Conservation (phyloP, 1,284 basidiomycete genomes). For the Moesziomyces antarcticus region DNA sequence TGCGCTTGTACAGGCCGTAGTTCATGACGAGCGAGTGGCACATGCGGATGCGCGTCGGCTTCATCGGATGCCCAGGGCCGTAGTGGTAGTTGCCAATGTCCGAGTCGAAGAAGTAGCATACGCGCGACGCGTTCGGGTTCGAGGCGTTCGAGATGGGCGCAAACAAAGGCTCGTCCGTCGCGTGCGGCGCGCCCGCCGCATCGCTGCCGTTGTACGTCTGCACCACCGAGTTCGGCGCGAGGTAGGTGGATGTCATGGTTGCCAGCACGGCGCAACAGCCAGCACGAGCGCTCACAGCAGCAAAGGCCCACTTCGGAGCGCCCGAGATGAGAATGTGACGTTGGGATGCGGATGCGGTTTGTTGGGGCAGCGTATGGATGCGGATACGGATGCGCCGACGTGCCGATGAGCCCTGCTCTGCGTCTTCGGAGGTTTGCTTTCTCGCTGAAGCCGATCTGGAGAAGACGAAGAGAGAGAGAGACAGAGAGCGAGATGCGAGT, state of each 20-base stretch:
- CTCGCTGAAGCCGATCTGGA: neutral
- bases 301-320: too few relatives aligned
- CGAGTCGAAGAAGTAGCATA: conserved; percentile 76
- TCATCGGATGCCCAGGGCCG: conserved; percentile 83
- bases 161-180: conserved; percentile 43
- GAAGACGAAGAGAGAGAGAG: neutral
- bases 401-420: too few relatives aligned
- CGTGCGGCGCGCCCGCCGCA: conserved; percentile 9
- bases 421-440: too few relatives aligned
- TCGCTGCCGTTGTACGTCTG: conserved; percentile 32
- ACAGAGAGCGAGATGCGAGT: neutral
- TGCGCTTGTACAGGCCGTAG: conserved; percentile 77
- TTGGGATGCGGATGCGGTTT: too few relatives aligned
- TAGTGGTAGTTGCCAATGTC: conserved; percentile 99
- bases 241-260: conserved; percentile 51
- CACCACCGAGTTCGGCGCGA: conserved; percentile 40
- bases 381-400: too few relatives aligned
- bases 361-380: too few relatives aligned
- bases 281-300: too few relatives aligned
- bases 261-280: neutral
- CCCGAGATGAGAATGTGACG: too few relatives aligned
- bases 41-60: conserved; percentile 84
- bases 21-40: conserved; percentile 99
- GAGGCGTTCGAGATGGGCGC: conserved; percentile 46
- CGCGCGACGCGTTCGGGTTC: conserved; percentile 54